Percentiles rank a stretch among this genome's conserved stretches.
Evolutionary conservation across 495 filamentous ascomycete genomes (phyloP).

Genomic region (Clavariopsis aquatica): DNA sequence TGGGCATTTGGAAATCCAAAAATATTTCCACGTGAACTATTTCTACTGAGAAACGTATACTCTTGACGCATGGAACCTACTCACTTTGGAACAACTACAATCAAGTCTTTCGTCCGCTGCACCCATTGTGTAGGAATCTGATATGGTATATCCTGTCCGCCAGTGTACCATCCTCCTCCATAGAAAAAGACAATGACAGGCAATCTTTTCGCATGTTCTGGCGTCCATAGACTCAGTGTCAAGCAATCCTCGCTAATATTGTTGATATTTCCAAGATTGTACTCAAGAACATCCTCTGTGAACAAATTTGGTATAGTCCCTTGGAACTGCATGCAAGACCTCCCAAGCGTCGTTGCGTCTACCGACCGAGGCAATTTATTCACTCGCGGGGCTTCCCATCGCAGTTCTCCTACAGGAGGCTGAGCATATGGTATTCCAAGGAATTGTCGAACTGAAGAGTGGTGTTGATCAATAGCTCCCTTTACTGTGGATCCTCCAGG

Average conservation of each 20-base stretch:
- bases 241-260: conserved; percentile 10
- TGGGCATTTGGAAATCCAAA: conserved; percentile 58
- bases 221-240: conserved; percentile 38
- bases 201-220: conserved; percentile 41
- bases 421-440: conserved; percentile 48
- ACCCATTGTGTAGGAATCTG: conserved; percentile 49
- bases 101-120: conserved; percentile 48
- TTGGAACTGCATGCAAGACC: conserved; percentile 47
- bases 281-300: neutral
- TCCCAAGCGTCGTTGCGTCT: conserved; percentile 40
- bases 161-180: conserved; percentile 50
- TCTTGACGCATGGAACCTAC: neutral
- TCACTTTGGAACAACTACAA: conserved; percentile 60
- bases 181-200: conserved; percentile 52
- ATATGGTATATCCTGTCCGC: conserved; percentile 48
- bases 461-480: conserved; percentile 1
- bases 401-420: conserved; percentile 45
- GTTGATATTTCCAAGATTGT: conserved; percentile 9
- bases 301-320: conserved; percentile 2
- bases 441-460: conserved; percentile 44
- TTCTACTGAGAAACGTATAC: neutral
- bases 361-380: conserved; percentile 38
- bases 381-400: conserved; percentile 46
- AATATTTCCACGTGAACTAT: conserved; percentile 59
- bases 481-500: neutral